Base-by-base conservation (phyloP, 495 filamentous ascomycete species). In the Hypoxylon trugodes region DNA sequence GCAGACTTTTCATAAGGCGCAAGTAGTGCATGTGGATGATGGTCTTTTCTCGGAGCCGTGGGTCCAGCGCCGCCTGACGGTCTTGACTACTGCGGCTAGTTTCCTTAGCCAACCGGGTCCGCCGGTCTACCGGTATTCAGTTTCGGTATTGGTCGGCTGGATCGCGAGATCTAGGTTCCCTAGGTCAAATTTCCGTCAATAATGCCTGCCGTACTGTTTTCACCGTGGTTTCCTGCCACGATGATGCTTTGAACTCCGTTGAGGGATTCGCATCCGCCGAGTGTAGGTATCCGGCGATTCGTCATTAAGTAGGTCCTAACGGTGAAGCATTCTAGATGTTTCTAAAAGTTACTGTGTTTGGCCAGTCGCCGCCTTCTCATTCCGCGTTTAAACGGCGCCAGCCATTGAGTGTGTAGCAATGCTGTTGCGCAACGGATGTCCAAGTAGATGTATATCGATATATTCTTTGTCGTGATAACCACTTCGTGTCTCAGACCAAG, bases 41-140 rank as follows among this genome's bases (percentile, higher is more conserved):
- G 57, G 46, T 19, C 10, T 43, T 59, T 61, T 48, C 43, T 61
- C 57, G 38, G 51, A 57, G 30, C 57, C 57, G 30, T 60, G 18
- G 38, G 40, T 40, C 51, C 24, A 47, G 25, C 42, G 41, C 41
- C 13, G 5, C 28, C 4, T 30, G 10, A 30, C 19, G 16, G 47
- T 16, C 41, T 33, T 41, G 1, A 35, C 21, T 61, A 40, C 42
- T 38, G 42, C 42, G 38, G 35, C 35, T 55, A 55, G 33, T 42
- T n/a, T 37, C 58, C 1, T 47, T 37, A 40, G 26, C n/a, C 37
- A 36, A 13, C 50, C 41, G 41, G 30, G 5, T 15, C 22, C 33
- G 16, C 49, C 25, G 26, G 50, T 22, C 37, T 59, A 38, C 37
- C 56, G 50, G 57, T 32, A 18, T 38, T 33, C 18, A n/a, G 50